phyloP scores from a whole-genome alignment of 169 alveolate genomes.

The Plasmodium sp. region DNA sequence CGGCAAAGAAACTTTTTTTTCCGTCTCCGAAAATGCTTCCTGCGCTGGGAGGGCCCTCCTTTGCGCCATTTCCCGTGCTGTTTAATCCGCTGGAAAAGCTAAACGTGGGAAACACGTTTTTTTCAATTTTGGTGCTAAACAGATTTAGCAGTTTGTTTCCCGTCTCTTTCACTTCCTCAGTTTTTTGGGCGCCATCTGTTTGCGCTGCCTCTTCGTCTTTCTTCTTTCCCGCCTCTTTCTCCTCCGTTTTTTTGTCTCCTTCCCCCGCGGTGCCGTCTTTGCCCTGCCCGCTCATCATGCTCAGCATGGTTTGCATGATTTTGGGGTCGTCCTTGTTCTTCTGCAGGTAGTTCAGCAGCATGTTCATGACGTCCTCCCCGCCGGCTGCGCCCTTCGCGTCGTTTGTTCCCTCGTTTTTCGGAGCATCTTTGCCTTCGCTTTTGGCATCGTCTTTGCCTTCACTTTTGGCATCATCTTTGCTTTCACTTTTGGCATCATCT shows the following conservation, averaged over 20 bases:
- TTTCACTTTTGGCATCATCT: neutral
- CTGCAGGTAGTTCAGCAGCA: slow-evolving; percentile 47
- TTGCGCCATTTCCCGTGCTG: neutral
- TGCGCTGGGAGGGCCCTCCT: neutral
- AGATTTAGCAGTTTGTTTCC: neutral
- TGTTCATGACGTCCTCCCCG: slow-evolving; percentile 44
- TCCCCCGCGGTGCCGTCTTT: neutral
- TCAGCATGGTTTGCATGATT: slow-evolving; percentile 34
- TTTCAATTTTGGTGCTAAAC: neutral
- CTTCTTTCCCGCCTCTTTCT: neutral
- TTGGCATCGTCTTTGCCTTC: neutral
- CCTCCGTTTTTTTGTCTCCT: too few relatives aligned
- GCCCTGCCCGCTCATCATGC: slow-evolving; percentile 18
- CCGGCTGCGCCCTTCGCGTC: neutral
- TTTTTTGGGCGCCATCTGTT: neutral
- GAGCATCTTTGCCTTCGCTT: neutral
- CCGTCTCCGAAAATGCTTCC: neutral
- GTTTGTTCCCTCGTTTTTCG: neutral
- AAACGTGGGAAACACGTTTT: neutral
- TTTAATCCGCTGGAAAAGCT: neutral
- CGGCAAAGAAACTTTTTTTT: neutral
- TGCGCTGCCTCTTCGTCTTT: neutral
- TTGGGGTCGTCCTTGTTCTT: slow-evolving; percentile 70
- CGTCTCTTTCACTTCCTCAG: neutral
- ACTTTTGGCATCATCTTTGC: neutral